These are phyloP conservation scores for Musa troglodytarum DNA, from an alignment of 176 grass and related monocot genomes.

Conservation along the genomic window DNA sequence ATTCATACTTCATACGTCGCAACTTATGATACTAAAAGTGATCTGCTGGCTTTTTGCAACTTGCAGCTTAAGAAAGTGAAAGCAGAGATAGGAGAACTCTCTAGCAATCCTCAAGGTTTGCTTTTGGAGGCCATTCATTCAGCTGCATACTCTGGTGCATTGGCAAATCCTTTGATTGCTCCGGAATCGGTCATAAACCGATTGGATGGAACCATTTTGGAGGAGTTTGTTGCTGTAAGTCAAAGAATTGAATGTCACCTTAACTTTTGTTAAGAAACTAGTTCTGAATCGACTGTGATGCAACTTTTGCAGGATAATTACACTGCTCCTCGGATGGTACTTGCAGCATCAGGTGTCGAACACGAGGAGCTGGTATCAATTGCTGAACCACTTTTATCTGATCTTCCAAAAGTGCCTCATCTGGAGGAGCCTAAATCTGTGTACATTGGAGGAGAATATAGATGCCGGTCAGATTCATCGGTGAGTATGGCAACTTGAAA, in stretches of 20 bases:
- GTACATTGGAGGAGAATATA: constrained; percentile 78
- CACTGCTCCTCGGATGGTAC: constrained; percentile 68
- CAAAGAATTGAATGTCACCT: not conserved
- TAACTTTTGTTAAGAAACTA: not conserved
- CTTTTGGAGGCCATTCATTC: constrained; percentile 96
- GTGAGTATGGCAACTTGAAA: constrained; percentile 28
- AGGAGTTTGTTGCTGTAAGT: constrained; percentile 65
- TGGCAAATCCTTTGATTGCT: constrained; percentile 75
- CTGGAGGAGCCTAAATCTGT: constrained; percentile 58
- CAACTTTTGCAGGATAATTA: constrained; percentile 55
- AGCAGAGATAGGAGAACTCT: constrained; percentile 46
- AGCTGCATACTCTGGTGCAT: constrained; percentile 82
- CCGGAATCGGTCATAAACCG: constrained; percentile 43
- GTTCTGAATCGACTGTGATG: constrained; percentile 9
- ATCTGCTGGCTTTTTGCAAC: constrained; percentile 21
- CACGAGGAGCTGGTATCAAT: constrained; percentile 66
- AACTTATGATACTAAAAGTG: constrained; percentile 4
- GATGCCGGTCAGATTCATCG: constrained; percentile 49
- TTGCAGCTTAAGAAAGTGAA: constrained; percentile 52
- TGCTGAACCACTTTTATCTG: constrained; percentile 67
- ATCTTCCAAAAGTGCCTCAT: constrained; percentile 43
- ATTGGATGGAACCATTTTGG: constrained; percentile 61
- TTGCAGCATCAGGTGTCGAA: constrained; percentile 83
- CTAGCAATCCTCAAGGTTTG: constrained; percentile 54
- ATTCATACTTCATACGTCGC: constrained; percentile 7